Base-by-base conservation (phyloP, 2,329 filamentous ascomycete species). In the Fonsecaea multimorphosa region DNA sequence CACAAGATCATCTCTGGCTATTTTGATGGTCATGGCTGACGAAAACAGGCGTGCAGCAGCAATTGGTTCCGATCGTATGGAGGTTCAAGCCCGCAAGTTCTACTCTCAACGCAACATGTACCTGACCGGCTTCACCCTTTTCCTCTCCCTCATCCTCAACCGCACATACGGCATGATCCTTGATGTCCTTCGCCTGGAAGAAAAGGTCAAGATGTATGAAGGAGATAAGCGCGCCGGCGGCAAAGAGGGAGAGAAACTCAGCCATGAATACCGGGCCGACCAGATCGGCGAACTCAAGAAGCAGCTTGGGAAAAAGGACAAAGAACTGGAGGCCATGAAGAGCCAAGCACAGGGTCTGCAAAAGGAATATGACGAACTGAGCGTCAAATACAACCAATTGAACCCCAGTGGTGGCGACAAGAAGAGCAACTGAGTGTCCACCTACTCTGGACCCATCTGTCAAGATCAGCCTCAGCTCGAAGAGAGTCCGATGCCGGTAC, bases 71-170 rank as follows among this genome's bases (percentile, higher is more conserved):
- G 95, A 98, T 78, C 94, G 95, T 71, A 93, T 96, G 87, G 95
- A 99, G 82, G 94, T 98, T 59, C 95, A 99, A 81, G 94, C 95
- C 71, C 93, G 95, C 86, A 99, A 99, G 83, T 99, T 99, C 86
- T 99, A 99, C 87, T 97, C 93, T 68, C 94, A 99, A 84, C 93
- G 95, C 80, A 99, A 99, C 88, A 99, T 99, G 95, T 99, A 99
- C 83, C 93, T 99, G 68, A 98, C 95, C 81, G 95, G 95, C 74
- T 99, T 99, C 85, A 99, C 95, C 4, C 90, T 99, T 70, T 98
- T 99, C 88, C 90, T 99, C 68, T 98, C 94, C 61, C 86, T 99
- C 71, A 99, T 99, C 81, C 91, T 82, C 78, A 98, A 99, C 89
- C 94, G 95, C 77, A 99, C 95, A 76, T 99, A 98, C 84, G 91